Percentiles rank a stretch among this genome's conserved stretches.
phyloP scores from a whole-genome alignment of 2,329 filamentous ascomycete species.

The Aspergillus luchuensis region DNA sequence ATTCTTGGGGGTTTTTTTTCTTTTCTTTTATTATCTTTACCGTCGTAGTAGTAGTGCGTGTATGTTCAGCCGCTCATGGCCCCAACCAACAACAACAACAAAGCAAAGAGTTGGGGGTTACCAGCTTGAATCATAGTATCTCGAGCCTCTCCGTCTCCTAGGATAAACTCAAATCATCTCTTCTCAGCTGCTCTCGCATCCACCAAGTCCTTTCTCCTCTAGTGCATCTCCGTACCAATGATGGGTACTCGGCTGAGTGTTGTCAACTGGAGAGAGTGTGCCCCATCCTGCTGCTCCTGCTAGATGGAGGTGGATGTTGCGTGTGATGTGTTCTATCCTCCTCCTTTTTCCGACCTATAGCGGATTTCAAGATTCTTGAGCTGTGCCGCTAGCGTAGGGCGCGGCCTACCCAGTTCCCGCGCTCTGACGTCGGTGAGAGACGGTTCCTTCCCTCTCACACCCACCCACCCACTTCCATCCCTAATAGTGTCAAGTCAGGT shows the following conservation, averaged over 20 bases:
- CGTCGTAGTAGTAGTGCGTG: neutral
- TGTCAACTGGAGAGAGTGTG: neutral
- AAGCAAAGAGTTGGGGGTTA: too few relatives aligned
- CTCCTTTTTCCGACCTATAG: neutral
- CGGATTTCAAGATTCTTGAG: neutral
- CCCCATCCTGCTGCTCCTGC: neutral
- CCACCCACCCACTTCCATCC: too few relatives aligned
- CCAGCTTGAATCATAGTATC: neutral
- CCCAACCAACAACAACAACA: too few relatives aligned
- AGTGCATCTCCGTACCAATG: neutral
- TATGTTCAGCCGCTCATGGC: neutral
- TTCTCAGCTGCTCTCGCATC: neutral
- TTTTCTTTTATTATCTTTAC: too few relatives aligned
- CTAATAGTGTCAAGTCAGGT: too few relatives aligned
- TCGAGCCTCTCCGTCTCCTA: too few relatives aligned
- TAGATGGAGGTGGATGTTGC: constrained; percentile 1
- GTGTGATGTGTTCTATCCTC: constrained; percentile 29
- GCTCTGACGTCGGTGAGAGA: constrained; percentile 33
- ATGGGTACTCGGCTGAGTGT: neutral
- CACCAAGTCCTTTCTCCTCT: neutral
- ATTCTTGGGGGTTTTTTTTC: too few relatives aligned
- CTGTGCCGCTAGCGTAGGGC: constrained; percentile 26
- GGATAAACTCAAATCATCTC: neutral
- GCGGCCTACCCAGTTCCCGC: constrained; percentile 22
- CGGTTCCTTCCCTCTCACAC: neutral